phyloP scores from a whole-genome alignment of 495 filamentous ascomycete species.

The Pseudotulostoma volvatum region DNA sequence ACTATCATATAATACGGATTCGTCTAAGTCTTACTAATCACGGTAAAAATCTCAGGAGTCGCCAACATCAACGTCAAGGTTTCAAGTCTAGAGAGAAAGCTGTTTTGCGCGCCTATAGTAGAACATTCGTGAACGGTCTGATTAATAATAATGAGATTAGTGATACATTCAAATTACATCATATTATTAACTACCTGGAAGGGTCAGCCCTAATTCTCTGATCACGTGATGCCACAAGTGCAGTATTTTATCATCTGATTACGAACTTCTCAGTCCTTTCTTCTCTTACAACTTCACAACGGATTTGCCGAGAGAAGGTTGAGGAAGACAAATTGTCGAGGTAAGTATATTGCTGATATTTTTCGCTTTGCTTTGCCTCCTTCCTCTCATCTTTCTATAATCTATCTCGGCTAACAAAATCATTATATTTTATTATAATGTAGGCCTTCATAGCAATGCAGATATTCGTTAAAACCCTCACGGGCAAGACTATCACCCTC shows the following conservation, averaged over 20 bases:
- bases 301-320: no score
- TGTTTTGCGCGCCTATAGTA: no score
- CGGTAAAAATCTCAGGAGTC: no score
- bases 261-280: constrained; percentile 13
- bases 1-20: no score
- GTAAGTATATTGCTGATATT: constrained; percentile 16
- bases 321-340: constrained; percentile 44
- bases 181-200: no score
- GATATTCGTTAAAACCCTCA: constrained; percentile 99
- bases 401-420: neutral
- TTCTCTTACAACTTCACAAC: constrained; percentile 19
- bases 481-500: constrained; percentile 99
- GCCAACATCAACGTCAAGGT: no score
- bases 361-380: neutral
- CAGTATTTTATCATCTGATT: constrained; percentile 25
- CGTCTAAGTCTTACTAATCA: no score
- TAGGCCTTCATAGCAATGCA: constrained; percentile 64
- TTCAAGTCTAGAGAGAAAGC: no score
- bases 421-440: neutral
- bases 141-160: no score
- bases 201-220: no score
- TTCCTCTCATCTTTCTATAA: neutral
- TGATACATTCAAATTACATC: no score
- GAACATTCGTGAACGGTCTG: no score
- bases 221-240: constrained; percentile 34